A percentile compares a stretch with the other conserved stretches of the same genome.
Evolutionary conservation across 2,329 filamentous ascomycete species (phyloP).

Genomic region (Calonectria pseudoreteaudii): DNA sequence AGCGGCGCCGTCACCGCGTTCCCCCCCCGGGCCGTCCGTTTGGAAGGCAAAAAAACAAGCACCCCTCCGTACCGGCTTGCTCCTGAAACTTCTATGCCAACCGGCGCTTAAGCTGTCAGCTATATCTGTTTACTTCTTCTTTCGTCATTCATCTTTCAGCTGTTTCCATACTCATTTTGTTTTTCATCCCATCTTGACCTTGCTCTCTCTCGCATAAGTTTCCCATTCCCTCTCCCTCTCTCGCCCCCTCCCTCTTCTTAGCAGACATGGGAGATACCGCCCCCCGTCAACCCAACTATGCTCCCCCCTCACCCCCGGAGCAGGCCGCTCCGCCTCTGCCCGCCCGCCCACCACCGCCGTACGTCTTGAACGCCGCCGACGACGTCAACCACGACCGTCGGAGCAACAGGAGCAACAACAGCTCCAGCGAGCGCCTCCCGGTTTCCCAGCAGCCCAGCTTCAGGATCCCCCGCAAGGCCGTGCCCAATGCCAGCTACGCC

Average conservation of each 20-base stretch:
- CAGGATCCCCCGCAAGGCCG: slow-evolving; percentile 32
- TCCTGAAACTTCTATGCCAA: slow-evolving; percentile 11
- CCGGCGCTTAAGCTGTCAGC: slow-evolving; percentile 7
- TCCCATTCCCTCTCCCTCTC: background rate
- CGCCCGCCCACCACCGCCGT: slow-evolving; percentile 21
- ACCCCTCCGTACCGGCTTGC: slow-evolving; percentile 1
- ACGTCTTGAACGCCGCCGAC: slow-evolving; percentile 20
- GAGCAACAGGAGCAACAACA: background rate
- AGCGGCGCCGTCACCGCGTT: slow-evolving; percentile 2
- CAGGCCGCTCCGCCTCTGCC: slow-evolving; percentile 18
- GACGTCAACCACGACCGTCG: slow-evolving; percentile 15
- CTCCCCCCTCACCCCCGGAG: slow-evolving; percentile 7
- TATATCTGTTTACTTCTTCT: background rate
- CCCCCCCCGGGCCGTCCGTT: slow-evolving; percentile 6
- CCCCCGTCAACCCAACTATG: background rate
- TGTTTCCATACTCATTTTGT: background rate
- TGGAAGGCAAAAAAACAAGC: slow-evolving; percentile 1
- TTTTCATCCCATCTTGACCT: slow-evolving; percentile 1
- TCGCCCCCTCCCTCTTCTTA: background rate
- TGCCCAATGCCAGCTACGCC: slow-evolving; percentile 35
- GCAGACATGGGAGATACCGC: slow-evolving; percentile 28
- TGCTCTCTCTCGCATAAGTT: background rate
- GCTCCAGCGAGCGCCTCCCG: background rate
- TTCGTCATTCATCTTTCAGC: background rate
- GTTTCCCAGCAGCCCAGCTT: slow-evolving; percentile 7